phyloP scores from a whole-genome alignment of 148 eudicot genomes.

The Simmondsia chinensis region DNA sequence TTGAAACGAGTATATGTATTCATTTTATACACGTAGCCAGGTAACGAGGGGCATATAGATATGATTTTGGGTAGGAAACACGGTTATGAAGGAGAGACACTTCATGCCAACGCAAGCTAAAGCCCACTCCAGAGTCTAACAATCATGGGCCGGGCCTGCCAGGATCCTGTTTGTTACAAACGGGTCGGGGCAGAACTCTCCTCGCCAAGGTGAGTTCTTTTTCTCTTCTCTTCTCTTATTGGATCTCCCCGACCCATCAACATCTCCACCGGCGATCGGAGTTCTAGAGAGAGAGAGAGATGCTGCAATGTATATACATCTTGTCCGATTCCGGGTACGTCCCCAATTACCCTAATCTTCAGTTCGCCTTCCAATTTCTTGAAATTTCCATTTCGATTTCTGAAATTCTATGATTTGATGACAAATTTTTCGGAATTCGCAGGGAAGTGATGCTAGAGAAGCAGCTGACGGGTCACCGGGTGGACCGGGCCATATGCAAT shows the following conservation, averaged over 20 bases:
- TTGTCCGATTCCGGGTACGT: slow-evolving; percentile 59
- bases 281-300: slow-evolving; percentile 6
- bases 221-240: too few species aligned
- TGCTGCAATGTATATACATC: slow-evolving; percentile 61
- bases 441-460: slow-evolving; percentile 92
- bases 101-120: too few species aligned
- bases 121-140: too few species aligned
- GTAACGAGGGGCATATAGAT: too few species aligned
- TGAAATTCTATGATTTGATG: background rate
- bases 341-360: background rate
- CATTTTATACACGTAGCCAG: too few species aligned
- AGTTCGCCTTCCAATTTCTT: background rate
- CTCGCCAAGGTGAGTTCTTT: too few species aligned
- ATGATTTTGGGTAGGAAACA: too few species aligned
- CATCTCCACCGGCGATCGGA: background rate
- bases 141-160: too few species aligned
- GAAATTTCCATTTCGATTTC: background rate
- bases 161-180: too few species aligned
- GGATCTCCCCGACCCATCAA: background rate
- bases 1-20: too few species aligned
- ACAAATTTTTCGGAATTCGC: background rate
- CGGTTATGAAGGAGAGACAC: too few species aligned
- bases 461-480: slow-evolving; percentile 73
- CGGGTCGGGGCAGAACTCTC: too few species aligned
- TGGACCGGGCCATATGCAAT: slow-evolving; percentile 78